phyloP scores from a whole-genome alignment of 2,329 filamentous ascomycete species.

The Verticillium isaacii region DNA sequence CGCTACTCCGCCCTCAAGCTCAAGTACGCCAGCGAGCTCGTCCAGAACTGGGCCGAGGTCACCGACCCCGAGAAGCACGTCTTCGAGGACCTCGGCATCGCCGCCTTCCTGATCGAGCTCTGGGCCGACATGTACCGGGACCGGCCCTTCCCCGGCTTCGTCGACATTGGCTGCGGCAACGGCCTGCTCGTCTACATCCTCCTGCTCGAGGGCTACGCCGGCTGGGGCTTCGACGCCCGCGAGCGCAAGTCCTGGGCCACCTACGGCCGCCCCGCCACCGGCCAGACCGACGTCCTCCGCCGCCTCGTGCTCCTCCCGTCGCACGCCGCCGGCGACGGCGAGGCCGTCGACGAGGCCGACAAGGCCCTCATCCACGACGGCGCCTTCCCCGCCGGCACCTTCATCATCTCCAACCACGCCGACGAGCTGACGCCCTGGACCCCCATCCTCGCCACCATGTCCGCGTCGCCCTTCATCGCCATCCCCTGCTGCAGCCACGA shows the following conservation, averaged over 20 bases:
- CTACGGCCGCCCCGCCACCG: slow-evolving; percentile 38
- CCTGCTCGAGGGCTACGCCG: slow-evolving; percentile 71
- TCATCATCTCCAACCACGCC: slow-evolving; percentile 95
- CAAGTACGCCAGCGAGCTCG: slow-evolving; percentile 68
- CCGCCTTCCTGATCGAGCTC: slow-evolving; percentile 86
- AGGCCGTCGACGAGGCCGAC: slow-evolving; percentile 11
- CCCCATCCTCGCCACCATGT: slow-evolving; percentile 75
- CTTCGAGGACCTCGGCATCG: slow-evolving; percentile 89
- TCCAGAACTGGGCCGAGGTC: slow-evolving; percentile 75
- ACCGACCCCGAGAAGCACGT: slow-evolving; percentile 90
- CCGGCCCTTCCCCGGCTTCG: slow-evolving; percentile 72
- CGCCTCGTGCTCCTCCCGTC: slow-evolving; percentile 45
- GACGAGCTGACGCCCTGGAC: slow-evolving; percentile 97
- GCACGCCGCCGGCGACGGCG: slow-evolving; percentile 22
- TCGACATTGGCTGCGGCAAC: slow-evolving; percentile 95
- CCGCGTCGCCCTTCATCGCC: slow-evolving; percentile 76
- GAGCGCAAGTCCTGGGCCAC: slow-evolving; percentile 76
- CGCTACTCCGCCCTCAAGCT: slow-evolving; percentile 77
- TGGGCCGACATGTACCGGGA: slow-evolving; percentile 77
- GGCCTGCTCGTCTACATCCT: slow-evolving; percentile 85
- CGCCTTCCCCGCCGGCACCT: slow-evolving; percentile 67
- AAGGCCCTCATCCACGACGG: slow-evolving; percentile 47
- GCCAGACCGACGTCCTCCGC: slow-evolving; percentile 24
- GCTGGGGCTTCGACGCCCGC: slow-evolving; percentile 92
- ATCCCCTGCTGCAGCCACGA: slow-evolving; percentile 95